Conservation (phyloP, 305 asterid genomes). For the Fraxinus floribunda region DNA sequence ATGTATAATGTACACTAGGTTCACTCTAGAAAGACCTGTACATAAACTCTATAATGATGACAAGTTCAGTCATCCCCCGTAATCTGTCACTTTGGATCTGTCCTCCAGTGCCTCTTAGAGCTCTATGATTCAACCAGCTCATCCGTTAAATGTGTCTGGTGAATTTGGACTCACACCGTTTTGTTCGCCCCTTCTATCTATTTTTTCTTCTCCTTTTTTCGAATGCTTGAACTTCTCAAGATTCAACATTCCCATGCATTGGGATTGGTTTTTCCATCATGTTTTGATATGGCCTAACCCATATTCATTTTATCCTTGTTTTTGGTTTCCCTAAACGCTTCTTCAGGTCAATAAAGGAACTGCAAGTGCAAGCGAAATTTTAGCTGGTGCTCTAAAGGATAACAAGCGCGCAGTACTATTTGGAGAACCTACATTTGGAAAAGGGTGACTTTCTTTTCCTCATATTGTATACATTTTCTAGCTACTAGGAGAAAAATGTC, state of each 20-base stretch:
- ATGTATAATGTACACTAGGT: neutral
- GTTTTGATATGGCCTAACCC: neutral
- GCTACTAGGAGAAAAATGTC: constrained; percentile 15
- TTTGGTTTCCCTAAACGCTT: constrained; percentile 3
- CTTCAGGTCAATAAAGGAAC: constrained; percentile 93
- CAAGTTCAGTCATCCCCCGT: neutral
- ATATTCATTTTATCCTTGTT: neutral
- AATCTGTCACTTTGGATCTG: neutral
- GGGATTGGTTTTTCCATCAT: neutral
- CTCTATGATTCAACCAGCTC: neutral
- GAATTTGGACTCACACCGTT: neutral
- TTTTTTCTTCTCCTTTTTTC: neutral
- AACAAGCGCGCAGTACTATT: constrained; percentile 84
- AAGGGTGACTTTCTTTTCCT: constrained; percentile 56
- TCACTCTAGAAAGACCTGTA: neutral
- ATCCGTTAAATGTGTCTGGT: neutral
- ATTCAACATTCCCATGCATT: neutral
- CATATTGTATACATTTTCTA: neutral
- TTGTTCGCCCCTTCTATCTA: neutral
- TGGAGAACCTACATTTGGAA: constrained; percentile 94
- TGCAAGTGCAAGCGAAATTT: constrained; percentile 96
- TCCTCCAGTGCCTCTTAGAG: neutral
- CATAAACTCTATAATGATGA: neutral
- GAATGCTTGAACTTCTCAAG: neutral
- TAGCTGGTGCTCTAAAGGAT: constrained; percentile 95